Evolutionary conservation across 2,329 filamentous ascomycete genomes (phyloP).

Genomic region (Stylonectria norvegica): DNA sequence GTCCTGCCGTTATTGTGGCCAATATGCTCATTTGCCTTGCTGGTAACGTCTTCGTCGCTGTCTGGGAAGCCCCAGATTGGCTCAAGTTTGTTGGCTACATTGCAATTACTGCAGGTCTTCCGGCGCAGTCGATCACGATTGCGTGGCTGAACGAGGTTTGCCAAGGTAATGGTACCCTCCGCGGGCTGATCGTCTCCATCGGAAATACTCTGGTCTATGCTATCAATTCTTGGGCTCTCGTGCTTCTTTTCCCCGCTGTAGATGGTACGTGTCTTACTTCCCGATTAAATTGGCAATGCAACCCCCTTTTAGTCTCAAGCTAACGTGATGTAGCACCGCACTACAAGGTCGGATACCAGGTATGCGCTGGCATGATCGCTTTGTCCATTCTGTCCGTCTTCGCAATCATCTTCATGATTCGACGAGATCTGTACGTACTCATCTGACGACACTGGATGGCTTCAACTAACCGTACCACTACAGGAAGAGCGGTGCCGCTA

Average conservation of each 20-base stretch:
- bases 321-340: slow-evolving; percentile 2
- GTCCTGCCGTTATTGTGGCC: slow-evolving; percentile 10
- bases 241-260: slow-evolving; percentile 9
- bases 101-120: slow-evolving; percentile 9
- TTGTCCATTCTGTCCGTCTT: slow-evolving; percentile 8
- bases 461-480: not conserved
- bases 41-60: slow-evolving; percentile 8
- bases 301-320: not conserved
- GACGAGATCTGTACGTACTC: slow-evolving; percentile 8
- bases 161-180: slow-evolving; percentile 9
- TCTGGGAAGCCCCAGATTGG: slow-evolving; percentile 8
- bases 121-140: slow-evolving; percentile 10
- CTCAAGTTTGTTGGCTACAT: slow-evolving; percentile 14
- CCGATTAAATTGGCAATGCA: not conserved
- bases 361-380: slow-evolving; percentile 7
- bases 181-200: slow-evolving; percentile 10
- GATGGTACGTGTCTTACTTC: slow-evolving; percentile 2
- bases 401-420: slow-evolving; percentile 6
- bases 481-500: slow-evolving; percentile 7
- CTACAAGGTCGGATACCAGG: slow-evolving; percentile 10
- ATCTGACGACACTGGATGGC: not conserved
- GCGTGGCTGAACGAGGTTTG: slow-evolving; percentile 13
- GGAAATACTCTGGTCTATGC: slow-evolving; percentile 12
- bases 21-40: slow-evolving; percentile 12
- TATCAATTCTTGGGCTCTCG: slow-evolving; percentile 11